Conservation (phyloP, 805 yeast species). For the Saccharomycopsis sp. region DNA sequence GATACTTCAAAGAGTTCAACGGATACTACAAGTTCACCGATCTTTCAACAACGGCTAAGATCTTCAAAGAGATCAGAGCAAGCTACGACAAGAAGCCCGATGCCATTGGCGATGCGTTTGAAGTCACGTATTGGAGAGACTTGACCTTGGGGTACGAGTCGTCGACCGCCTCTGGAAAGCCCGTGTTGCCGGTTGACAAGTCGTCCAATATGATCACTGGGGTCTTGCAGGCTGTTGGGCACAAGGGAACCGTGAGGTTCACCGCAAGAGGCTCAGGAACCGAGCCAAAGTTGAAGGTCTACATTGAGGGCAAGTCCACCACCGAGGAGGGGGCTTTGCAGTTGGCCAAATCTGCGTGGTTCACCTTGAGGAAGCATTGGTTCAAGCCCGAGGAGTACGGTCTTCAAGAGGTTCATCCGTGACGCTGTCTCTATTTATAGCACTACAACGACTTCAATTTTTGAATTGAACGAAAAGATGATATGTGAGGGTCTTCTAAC, state of each 20-base stretch:
- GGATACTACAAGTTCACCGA: constrained; percentile 71
- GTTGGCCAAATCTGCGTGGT: constrained; percentile 64
- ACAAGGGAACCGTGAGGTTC: constrained; percentile 42
- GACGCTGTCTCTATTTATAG: no score
- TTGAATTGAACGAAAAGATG: no score
- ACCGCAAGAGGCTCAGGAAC: constrained; percentile 95
- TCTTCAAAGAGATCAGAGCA: constrained; percentile 48
- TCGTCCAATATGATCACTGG: constrained; percentile 83
- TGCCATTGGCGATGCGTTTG: constrained; percentile 47
- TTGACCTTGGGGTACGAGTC: constrained; percentile 78
- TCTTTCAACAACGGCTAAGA: constrained; percentile 38
- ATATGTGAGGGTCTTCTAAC: no score
- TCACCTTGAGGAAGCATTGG: constrained; percentile 49
- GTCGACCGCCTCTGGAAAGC: constrained; percentile 44
- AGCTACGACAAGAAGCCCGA: constrained; percentile 33
- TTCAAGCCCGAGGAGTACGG: constrained; percentile 47
- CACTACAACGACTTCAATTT: no score
- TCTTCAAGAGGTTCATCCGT: constrained; percentile 22
- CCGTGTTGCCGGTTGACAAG: constrained; percentile 62
- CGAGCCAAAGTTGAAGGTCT: constrained; percentile 88
- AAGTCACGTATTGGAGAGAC: constrained; percentile 68
- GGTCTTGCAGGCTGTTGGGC: constrained; percentile 27
- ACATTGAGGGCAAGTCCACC: constrained; percentile 64
- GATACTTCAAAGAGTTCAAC: constrained; percentile 76
- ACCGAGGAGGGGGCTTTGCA: constrained; percentile 38